Conservation (phyloP, 2,329 filamentous ascomycete species). For the Didymella arachidicola region DNA sequence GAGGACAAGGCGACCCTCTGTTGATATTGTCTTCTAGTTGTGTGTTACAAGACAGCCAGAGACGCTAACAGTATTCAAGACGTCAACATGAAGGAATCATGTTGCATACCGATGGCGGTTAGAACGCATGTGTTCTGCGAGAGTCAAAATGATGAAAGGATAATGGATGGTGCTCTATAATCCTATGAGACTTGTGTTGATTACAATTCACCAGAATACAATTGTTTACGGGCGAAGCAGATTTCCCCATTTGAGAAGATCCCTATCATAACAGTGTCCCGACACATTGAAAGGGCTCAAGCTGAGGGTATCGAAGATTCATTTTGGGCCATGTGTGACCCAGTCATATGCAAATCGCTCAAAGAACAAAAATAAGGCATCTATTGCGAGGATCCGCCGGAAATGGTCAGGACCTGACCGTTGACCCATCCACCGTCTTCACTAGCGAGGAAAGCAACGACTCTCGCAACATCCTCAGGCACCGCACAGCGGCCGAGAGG, state of each 20-base stretch:
- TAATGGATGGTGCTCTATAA: neutral
- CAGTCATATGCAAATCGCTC: neutral
- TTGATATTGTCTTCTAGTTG: too few species aligned
- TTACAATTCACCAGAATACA: neutral
- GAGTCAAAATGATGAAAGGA: too few species aligned
- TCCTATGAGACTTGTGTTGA: neutral
- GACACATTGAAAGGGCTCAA: neutral
- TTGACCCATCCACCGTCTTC: constrained; percentile 54
- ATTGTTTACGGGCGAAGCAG: neutral
- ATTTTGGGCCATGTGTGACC: neutral
- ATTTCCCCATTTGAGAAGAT: neutral
- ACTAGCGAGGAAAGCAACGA: constrained; percentile 52
- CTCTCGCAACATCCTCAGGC: constrained; percentile 56
- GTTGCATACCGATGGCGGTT: too few species aligned
- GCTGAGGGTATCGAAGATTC: neutral
- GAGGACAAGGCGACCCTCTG: too few species aligned
- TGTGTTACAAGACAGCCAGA: too few species aligned
- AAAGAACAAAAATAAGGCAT: constrained; percentile 2
- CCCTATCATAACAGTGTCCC: neutral
- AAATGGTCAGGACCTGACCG: constrained; percentile 53
- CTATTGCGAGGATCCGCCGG: constrained; percentile 53
- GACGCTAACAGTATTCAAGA: too few species aligned
- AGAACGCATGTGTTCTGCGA: too few species aligned
- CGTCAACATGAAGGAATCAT: too few species aligned
- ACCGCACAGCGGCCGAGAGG: constrained; percentile 58